Conservation (phyloP, 2,329 filamentous ascomycete species). For the Pseudonectria buxi region DNA sequence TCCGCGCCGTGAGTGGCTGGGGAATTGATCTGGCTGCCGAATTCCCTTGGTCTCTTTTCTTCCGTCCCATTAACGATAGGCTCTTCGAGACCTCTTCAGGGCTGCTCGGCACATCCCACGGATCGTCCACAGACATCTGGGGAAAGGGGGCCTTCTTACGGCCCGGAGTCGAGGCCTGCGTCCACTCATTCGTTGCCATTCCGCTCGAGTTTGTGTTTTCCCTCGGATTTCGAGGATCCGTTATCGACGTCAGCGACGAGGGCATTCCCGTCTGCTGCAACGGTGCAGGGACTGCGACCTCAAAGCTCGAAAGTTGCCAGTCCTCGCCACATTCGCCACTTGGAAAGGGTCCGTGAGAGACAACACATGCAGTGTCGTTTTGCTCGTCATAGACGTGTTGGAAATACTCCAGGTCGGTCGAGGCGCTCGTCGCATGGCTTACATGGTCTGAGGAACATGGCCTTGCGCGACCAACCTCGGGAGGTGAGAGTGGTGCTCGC, state of each 20-base stretch:
- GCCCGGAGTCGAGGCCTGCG: constrained; percentile 28
- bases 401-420: constrained; percentile 44
- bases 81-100: constrained; percentile 22
- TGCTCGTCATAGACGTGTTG: constrained; percentile 42
- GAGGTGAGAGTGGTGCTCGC: constrained; percentile 2
- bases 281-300: constrained; percentile 20
- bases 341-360: too few species aligned
- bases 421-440: constrained; percentile 27
- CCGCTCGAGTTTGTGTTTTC: constrained; percentile 7
- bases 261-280: constrained; percentile 22
- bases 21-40: too few species aligned
- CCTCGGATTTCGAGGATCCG: constrained; percentile 20
- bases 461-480: constrained; percentile 3
- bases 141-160: constrained; percentile 16
- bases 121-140: constrained; percentile 22
- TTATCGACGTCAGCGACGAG: constrained; percentile 20
- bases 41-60: too few species aligned
- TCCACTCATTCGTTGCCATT: constrained; percentile 19
- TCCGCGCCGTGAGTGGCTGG: too few species aligned
- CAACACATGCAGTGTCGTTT: constrained; percentile 23
- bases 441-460: constrained; percentile 18
- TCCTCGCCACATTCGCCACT: not conserved
- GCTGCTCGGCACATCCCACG: constrained; percentile 41
- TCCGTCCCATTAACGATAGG: constrained; percentile 1
- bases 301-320: constrained; percentile 14